Conservation (phyloP, 1,284 basidiomycete species). For the Chondrostereum purpureum region DNA sequence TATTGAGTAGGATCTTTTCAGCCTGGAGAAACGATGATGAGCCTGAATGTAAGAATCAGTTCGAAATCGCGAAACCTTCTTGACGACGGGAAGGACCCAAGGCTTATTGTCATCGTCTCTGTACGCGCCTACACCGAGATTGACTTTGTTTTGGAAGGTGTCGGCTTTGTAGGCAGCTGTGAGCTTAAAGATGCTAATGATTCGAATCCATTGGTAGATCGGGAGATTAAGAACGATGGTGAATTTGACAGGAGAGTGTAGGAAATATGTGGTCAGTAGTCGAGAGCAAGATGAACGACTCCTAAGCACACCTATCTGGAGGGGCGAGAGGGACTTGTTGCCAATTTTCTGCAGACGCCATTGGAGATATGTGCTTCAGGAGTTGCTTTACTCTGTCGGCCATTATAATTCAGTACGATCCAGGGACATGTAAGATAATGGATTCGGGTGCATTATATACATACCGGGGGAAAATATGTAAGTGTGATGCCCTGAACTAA, state of each 20-base stretch:
- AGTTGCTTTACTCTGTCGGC: slow-evolving; percentile 49
- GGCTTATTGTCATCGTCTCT: slow-evolving; percentile 81
- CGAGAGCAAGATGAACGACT: too few relatives aligned
- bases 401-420: slow-evolving; percentile 33
- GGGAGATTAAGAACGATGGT: slow-evolving; percentile 2
- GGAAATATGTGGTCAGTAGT: too few relatives aligned
- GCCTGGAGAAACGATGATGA: slow-evolving; percentile 44
- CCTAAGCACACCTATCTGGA: slow-evolving; percentile 75
- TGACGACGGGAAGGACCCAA: slow-evolving; percentile 90
- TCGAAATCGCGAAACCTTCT: slow-evolving; percentile 49
- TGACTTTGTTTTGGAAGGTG: slow-evolving; percentile 76
- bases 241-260: slow-evolving; percentile 7
- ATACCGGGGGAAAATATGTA: too few relatives aligned
- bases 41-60: slow-evolving; percentile 1
- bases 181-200: slow-evolving; percentile 89
- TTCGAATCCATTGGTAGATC: slow-evolving; percentile 5
- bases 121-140: slow-evolving; percentile 89
- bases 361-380: slow-evolving; percentile 29
- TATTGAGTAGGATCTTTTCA: slow-evolving; percentile 61
- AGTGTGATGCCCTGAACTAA: too few relatives aligned
- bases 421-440: background rate
- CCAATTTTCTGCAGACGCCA: slow-evolving; percentile 54
- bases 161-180: slow-evolving; percentile 87
- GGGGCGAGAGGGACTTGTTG: slow-evolving; percentile 71
- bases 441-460: too few relatives aligned